Percentiles rank a stretch among this genome's conserved stretches.
These are phyloP conservation scores for Piper longum DNA, from an alignment of 164 flowering plant species.

Conservation along the genomic window DNA sequence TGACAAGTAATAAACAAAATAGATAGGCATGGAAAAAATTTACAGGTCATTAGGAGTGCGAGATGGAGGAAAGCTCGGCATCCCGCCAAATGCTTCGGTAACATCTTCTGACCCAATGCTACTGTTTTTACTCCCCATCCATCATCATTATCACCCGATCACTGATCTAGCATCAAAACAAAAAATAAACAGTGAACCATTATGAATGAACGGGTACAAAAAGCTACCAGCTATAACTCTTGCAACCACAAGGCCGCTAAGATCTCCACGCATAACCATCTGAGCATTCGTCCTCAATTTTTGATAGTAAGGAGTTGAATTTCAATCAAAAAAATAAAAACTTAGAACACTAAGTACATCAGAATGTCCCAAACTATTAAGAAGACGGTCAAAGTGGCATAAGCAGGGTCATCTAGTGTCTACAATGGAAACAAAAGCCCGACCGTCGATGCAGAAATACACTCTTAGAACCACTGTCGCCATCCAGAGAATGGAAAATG, in stretches of 20 bases:
- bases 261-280: not conserved
- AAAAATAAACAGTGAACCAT: not conserved
- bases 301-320: not conserved
- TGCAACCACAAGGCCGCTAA: not conserved
- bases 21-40: not conserved
- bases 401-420: no score
- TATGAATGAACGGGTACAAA: not conserved
- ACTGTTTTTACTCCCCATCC: slow-evolving; percentile 6
- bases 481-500: not conserved
- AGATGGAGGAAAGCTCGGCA: slow-evolving; percentile 11
- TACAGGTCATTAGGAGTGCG: slow-evolving; percentile 2
- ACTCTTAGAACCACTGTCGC: not conserved
- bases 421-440: no score
- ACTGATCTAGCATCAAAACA: not conserved
- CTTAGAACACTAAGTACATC: not conserved
- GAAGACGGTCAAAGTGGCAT: no score
- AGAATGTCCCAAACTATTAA: not conserved
- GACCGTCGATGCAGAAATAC: no score
- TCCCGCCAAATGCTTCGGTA: slow-evolving; percentile 7
- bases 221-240: not conserved
- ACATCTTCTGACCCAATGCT: slow-evolving; percentile 6
- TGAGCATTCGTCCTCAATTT: not conserved
- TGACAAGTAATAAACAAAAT: not conserved
- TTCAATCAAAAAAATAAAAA: no score
- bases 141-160: slow-evolving; percentile 1